phyloP scores from a whole-genome alignment of 2,329 filamentous ascomycete genomes.

The Thelonectria blattea region DNA sequence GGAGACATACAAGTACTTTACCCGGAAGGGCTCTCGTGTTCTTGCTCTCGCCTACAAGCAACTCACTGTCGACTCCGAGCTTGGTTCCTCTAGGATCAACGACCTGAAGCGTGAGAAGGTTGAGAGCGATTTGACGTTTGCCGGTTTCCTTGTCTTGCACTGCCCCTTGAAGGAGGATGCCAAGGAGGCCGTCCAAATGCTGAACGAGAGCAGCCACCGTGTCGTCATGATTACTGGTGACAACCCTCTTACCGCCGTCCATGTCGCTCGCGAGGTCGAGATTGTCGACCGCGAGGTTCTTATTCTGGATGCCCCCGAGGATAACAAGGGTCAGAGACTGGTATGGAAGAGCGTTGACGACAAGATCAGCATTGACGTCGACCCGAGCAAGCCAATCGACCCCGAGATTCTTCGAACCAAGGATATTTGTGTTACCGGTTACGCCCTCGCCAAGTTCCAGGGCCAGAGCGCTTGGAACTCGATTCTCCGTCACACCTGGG shows the following conservation, averaged over 20 bases:
- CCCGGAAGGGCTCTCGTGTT: conserved; percentile 91
- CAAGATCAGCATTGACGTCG: conserved; percentile 82
- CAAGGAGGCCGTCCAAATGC: conserved; percentile 90
- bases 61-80: conserved; percentile 79
- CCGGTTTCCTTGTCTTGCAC: conserved; percentile 93
- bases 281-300: conserved; percentile 96
- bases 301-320: conserved; percentile 92
- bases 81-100: conserved; percentile 86
- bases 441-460: conserved; percentile 88
- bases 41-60: conserved; percentile 94
- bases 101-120: conserved; percentile 93
- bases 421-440: conserved; percentile 95
- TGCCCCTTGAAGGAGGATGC: conserved; percentile 97
- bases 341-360: conserved; percentile 97
- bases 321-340: conserved; percentile 81
- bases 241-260: conserved; percentile 94
- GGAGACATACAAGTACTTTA: conserved; percentile 98
- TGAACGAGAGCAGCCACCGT: conserved; percentile 98
- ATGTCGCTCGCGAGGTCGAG: conserved; percentile 93
- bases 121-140: conserved; percentile 83
- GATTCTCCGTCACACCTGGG: conserved; percentile 89
- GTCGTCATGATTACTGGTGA: conserved; percentile 99
- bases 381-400: conserved; percentile 82
- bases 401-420: conserved; percentile 80
- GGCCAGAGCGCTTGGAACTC: conserved; percentile 76